A percentile compares a stretch with the other conserved stretches of the same genome.
Evolutionary conservation across 2,329 filamentous ascomycete genomes (phyloP).

Genomic region (Neoscytalidium dimidiatum): DNA sequence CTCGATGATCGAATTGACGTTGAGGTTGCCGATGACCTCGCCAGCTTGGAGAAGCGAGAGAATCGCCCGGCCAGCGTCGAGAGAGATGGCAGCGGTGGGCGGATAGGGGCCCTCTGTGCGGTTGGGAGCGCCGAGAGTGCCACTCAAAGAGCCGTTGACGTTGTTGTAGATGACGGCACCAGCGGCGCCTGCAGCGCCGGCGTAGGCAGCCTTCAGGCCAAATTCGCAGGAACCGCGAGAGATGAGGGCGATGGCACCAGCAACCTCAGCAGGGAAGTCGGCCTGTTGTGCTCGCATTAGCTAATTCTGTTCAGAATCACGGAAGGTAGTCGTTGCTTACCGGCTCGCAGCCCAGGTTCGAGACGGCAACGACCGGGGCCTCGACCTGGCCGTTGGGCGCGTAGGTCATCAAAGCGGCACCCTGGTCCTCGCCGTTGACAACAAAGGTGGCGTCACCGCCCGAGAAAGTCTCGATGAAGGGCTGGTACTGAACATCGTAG

Average conservation of each 20-base stretch:
- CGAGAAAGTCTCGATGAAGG: conserved; percentile 37
- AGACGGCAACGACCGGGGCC: conserved; percentile 61
- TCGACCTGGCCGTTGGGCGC: conserved; percentile 65
- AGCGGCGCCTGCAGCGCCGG: conserved; percentile 68
- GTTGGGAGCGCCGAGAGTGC: conserved; percentile 67
- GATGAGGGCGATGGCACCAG: conserved; percentile 70
- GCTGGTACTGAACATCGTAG: conserved; percentile 37
- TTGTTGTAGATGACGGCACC: conserved; percentile 78
- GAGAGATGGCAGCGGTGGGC: conserved; percentile 68
- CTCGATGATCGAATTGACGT: conserved; percentile 48
- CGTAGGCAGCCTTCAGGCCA: conserved; percentile 67
- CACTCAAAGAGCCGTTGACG: conserved; percentile 57
- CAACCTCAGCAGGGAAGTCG: conserved; percentile 63
- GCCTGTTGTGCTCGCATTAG: conserved; percentile 29
- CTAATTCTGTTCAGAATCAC: background rate
- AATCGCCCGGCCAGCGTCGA: conserved; percentile 59
- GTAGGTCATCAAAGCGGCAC: conserved; percentile 45
- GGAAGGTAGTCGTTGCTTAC: background rate
- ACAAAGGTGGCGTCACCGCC: conserved; percentile 31
- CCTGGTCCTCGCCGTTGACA: conserved; percentile 28
- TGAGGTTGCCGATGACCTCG: conserved; percentile 40
- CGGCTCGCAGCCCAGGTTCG: conserved; percentile 63
- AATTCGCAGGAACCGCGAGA: conserved; percentile 71
- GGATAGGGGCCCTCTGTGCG: conserved; percentile 58
- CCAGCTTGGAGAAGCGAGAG: conserved; percentile 54